A percentile compares a stretch with the other conserved stretches of the same genome.
Conservation (phyloP, 208 protist genomes). For the Crithidia fasciculata region DNA sequence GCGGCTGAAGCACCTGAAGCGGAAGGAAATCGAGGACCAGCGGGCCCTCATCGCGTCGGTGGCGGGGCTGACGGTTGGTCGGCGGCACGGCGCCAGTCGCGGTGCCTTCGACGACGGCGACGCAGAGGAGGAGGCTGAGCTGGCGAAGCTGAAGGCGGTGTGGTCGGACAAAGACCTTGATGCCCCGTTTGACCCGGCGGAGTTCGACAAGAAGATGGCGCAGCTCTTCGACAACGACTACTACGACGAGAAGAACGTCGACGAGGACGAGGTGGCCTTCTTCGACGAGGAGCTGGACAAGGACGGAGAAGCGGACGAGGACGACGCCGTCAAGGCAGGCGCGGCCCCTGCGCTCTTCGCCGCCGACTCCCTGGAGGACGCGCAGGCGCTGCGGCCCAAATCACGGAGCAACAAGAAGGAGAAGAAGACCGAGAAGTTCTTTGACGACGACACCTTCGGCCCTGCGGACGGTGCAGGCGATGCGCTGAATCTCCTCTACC, state of each 20-base stretch:
- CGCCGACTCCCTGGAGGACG: conserved; percentile 65
- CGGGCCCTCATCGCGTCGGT: conserved; percentile 84
- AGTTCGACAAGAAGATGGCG: conserved; percentile 91
- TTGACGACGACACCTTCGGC: conserved; percentile 29
- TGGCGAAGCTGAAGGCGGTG: conserved; percentile 61
- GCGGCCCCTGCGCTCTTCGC: conserved; percentile 57
- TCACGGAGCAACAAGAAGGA: conserved; percentile 4
- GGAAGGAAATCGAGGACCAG: conserved; percentile 88
- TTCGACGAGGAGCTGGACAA: conserved; percentile 82
- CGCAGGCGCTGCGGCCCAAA: conserved; percentile 33
- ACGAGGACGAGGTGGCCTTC: conserved; percentile 87
- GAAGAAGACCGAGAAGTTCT: conserved; percentile 29
- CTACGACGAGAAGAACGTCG: conserved; percentile 85
- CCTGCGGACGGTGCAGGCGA: conserved; percentile 33
- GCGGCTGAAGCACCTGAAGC: conserved; percentile 89
- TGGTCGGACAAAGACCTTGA: conserved; percentile 88
- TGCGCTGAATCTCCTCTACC: conserved; percentile 65
- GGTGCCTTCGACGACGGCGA: conserved; percentile 27
- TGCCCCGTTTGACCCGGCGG: conserved; percentile 82
- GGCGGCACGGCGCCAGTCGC: conserved; percentile 6
- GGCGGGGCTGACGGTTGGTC: conserved; percentile 46
- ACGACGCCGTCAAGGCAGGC: conserved; percentile 25
- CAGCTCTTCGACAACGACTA: conserved; percentile 88
- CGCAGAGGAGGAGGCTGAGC: conserved; percentile 56
- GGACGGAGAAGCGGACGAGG: conserved; percentile 28